phyloP scores from a whole-genome alignment of 2,329 filamentous ascomycete genomes.

The Phialophora macrospora region DNA sequence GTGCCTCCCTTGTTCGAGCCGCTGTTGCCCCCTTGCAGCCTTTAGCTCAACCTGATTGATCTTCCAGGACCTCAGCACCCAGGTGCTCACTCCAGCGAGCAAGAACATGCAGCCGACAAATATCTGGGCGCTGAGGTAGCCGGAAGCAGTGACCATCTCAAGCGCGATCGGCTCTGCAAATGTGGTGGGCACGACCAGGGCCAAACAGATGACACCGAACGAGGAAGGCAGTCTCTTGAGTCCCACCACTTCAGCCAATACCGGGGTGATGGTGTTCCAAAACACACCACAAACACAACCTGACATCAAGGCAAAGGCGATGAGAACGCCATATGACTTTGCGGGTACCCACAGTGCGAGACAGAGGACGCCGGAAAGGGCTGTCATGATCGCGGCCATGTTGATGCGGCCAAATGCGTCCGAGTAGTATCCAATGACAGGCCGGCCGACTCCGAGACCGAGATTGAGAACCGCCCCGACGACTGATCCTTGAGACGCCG shows the following conservation, averaged over 20 bases:
- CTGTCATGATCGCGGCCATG: conserved; percentile 48
- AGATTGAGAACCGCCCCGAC: conserved; percentile 54
- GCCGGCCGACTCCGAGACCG: conserved; percentile 54
- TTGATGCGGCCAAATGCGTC: conserved; percentile 53
- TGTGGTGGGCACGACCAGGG: conserved; percentile 31
- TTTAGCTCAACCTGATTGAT: conserved; percentile 34
- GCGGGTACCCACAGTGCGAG: conserved; percentile 56
- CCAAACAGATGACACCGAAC: conserved; percentile 34
- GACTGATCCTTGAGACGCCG: conserved; percentile 45
- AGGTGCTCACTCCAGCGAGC: conserved; percentile 28
- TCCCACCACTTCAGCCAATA: conserved; percentile 34
- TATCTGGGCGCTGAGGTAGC: conserved; percentile 34
- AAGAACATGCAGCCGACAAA: conserved; percentile 36
- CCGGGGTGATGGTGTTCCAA: conserved; percentile 25
- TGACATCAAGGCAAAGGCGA: conserved; percentile 51
- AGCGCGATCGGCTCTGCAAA: conserved; percentile 37
- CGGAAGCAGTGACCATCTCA: conserved; percentile 30
- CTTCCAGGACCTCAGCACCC: conserved; percentile 36
- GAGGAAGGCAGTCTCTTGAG: conserved; percentile 33
- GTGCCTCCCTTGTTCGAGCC: background rate
- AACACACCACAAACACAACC: conserved; percentile 52
- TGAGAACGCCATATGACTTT: conserved; percentile 48
- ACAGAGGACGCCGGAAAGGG: conserved; percentile 47
- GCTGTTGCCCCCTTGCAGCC: conserved; percentile 20
- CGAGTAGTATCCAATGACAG: conserved; percentile 52